Base-by-base conservation (phyloP, 306 rosid genomes). In the Glycine latifolia region DNA sequence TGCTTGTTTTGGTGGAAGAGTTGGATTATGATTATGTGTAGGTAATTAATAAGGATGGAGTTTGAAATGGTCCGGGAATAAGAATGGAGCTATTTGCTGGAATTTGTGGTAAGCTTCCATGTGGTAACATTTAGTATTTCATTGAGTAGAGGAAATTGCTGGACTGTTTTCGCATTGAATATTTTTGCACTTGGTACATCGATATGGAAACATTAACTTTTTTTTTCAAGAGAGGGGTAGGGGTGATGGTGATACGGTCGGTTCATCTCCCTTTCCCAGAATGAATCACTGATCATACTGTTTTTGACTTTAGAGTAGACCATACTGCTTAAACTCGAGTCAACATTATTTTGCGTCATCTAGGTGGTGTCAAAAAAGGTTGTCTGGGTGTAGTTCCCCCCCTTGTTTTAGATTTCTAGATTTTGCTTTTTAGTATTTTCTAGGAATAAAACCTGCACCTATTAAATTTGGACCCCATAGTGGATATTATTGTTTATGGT, bases 241-340 rank as follows among this genome's bases (percentile, higher is more conserved):
- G 48, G 76, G 47, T 77, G 85, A 71, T 73, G 77, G 83, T 35
- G 69, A 63, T 63, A 35, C 1, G 88, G 88, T 82, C 52, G 73
- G 63, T 81, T 73, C 84, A 77, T 73, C 69, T 35, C 83, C 83
- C 71, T 26, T 78, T 58, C 53, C 86, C 69, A 65, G n/a, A 71
- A 54, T 76, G 9, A 31, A 52, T 63, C 47, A 35, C 70, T 73
- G 49, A 39, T 55, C 67, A 47, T 49, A 48, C 43, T 63, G 31
- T 52, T 55, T 26, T 63, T 41, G 79, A 81, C 79, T 82, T 75
- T 48, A 52, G 72, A 77, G 71, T 16, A 39, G 59, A 81, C 52
- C 33, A 49, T 20, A 44, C 61, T 74, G 46, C 9, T 50, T 69
- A 53, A 12, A 55, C 65, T 62, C 11, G 46, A 43, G 72, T 48